Base-by-base conservation (phyloP, 179 eudicot genomes). In the Silene noctiflora region DNA sequence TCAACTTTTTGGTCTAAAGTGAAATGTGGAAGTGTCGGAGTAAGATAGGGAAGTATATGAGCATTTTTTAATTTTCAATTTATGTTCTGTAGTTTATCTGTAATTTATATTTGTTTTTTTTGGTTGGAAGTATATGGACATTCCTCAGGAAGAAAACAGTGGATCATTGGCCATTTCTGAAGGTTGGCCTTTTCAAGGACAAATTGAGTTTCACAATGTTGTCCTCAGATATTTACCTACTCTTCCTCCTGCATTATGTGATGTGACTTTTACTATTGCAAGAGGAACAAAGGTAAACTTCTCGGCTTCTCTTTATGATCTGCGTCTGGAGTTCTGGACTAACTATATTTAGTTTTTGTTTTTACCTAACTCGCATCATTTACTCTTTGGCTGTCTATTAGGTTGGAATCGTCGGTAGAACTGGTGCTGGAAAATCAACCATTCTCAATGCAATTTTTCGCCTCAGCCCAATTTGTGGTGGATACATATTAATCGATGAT, bases 341-440 rank as follows among this genome's bases (percentile, higher is more conserved):
- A 33, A 33, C 5, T 51, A 60, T 46, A 33, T 61, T 42, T 81
- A 9, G 11, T 72, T 17, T 58, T 31, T 55, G 64, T 29, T 71
- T 6, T 39, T 7, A 39, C 1, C 46, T 35, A 39, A 7, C 11
- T 39, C 46, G 11, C 8, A 39, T 72, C 48, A 12, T 33, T 20
- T 33, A 63, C 71, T 33, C 44, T n/a, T 29, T 55, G 61, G 60
- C 25, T 72, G 65, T 46, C 46, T 22, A 22, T 72, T 83, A 96
- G 99, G 95, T 91, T 69, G 99, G 99, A 63, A 85, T 96, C 72
- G 77, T 96, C 82, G 99, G 99, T 83, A 87, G 99, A 85, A 96
- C 99, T 39, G 99, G 98, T 74, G 99, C 99, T 56, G 99, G 99
- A 83, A 96, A 96, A 85, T 96, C 99, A 53, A 96, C 97, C 76